These are phyloP conservation scores for Penicillium antarcticum DNA, from an alignment of 495 filamentous ascomycete genomes.

Conservation along the genomic window DNA sequence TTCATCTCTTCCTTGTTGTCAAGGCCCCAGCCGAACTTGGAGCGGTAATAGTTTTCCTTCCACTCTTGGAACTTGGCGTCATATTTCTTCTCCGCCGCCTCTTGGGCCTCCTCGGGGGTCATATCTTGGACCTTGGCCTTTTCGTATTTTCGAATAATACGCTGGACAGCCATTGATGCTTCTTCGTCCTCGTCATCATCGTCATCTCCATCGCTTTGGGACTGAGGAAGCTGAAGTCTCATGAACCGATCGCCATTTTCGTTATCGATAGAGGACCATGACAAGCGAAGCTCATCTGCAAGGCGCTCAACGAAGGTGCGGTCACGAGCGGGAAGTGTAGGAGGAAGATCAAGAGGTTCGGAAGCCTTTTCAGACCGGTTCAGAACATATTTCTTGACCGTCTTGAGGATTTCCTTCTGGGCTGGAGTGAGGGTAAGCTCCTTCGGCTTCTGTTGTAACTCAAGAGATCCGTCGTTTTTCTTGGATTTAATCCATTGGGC, in stretches of 20 bases:
- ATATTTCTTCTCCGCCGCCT: constrained; percentile 76
- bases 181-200: constrained; percentile 83
- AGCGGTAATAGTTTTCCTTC: constrained; percentile 88
- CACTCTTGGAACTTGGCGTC: constrained; percentile 81
- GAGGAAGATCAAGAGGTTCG: constrained; percentile 65
- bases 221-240: constrained; percentile 62
- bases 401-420: constrained; percentile 78
- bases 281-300: constrained; percentile 73
- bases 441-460: constrained; percentile 59
- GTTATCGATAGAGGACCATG: constrained; percentile 77
- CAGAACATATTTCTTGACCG: constrained; percentile 76
- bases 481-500: constrained; percentile 90
- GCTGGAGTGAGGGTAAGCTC: constrained; percentile 68
- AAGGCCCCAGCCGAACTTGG: constrained; percentile 88
- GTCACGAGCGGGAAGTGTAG: constrained; percentile 75
- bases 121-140: constrained; percentile 82
- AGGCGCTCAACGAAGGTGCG: constrained; percentile 89
- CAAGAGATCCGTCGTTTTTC: constrained; percentile 44
- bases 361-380: constrained; percentile 49
- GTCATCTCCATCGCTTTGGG: constrained; percentile 49
- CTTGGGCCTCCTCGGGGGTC: constrained; percentile 71
- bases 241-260: constrained; percentile 78
- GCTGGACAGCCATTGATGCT: constrained; percentile 72
- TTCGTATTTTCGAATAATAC: constrained; percentile 86
- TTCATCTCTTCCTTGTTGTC: constrained; percentile 78